Conservation (phyloP, 306 rosid species). For the Trichosanthes cucumerina region DNA sequence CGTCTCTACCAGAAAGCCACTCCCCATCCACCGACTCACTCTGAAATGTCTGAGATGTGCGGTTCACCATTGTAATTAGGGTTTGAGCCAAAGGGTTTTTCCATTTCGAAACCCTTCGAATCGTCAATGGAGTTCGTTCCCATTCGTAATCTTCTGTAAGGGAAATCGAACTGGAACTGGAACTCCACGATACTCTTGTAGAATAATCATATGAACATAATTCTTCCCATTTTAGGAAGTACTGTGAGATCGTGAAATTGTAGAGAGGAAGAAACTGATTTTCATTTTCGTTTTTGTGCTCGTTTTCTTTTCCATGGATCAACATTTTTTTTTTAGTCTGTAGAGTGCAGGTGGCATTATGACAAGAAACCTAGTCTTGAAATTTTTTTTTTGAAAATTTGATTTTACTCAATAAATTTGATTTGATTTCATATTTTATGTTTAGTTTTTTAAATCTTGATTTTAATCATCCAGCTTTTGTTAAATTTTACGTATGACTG, state of each 20-base stretch:
- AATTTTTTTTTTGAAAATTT: too few relatives aligned
- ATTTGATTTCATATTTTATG: too few relatives aligned
- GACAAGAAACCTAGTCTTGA: neutral
- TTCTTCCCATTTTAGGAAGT: neutral
- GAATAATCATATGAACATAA: neutral
- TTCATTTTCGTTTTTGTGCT: too few relatives aligned
- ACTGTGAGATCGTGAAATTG: neutral
- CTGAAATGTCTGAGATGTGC: conserved; percentile 17
- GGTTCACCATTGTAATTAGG: conserved; percentile 15
- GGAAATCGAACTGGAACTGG: too few relatives aligned
- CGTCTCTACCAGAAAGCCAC: neutral
- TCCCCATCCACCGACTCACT: neutral
- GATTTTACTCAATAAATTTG: too few relatives aligned
- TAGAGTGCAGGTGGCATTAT: neutral
- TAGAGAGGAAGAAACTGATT: neutral
- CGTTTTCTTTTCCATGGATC: neutral
- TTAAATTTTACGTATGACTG: too few relatives aligned
- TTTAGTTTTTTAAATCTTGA: too few relatives aligned
- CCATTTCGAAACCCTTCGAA: conserved; percentile 60
- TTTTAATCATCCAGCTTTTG: too few relatives aligned
- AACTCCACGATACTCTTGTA: neutral
- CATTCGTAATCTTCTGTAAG: neutral
- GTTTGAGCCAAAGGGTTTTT: neutral
- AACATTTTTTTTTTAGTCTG: neutral
- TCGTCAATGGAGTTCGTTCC: neutral